Evolutionary conservation across 352 stramenopile species (phyloP).

Genomic region (Phytophthora hibernalis): DNA sequence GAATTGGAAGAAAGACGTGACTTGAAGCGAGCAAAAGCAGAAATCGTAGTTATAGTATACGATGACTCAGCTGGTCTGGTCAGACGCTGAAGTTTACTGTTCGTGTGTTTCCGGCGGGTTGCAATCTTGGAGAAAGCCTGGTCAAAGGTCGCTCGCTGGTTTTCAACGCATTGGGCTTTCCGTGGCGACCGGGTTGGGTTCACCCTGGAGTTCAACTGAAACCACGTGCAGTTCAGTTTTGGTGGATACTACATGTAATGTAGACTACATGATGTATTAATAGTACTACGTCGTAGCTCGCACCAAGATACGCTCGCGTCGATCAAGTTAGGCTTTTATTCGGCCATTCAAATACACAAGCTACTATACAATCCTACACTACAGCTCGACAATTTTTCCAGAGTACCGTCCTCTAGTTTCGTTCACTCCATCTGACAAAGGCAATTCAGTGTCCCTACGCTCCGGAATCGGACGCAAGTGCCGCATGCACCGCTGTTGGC

Average conservation of each 20-base stretch:
- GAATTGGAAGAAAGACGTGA: constrained; percentile 10
- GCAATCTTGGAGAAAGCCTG: too few relatives aligned
- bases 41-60: constrained; percentile 3
- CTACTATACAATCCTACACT: constrained; percentile 10
- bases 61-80: constrained; percentile 16
- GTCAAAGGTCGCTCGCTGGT: too few relatives aligned
- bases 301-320: background rate
- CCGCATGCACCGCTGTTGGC: constrained; percentile 13
- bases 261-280: too few relatives aligned
- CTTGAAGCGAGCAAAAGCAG: constrained; percentile 13
- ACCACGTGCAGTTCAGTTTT: too few relatives aligned
- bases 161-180: background rate
- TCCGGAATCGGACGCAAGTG: constrained; percentile 32
- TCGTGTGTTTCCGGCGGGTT: constrained; percentile 2
- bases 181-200: background rate
- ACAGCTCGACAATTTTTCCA: constrained; percentile 32
- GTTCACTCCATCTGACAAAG: constrained; percentile 1
- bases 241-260: too few relatives aligned
- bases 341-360: constrained; percentile 2
- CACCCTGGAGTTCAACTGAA: background rate
- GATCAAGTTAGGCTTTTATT: constrained; percentile 13
- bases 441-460: constrained; percentile 7
- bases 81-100: constrained; percentile 14
- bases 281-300: too few relatives aligned
- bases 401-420: constrained; percentile 15